A percentile compares a stretch with the other conserved stretches of the same genome.
phyloP scores from a whole-genome alignment of 768 basidiomycete species.

The Suillus subluteus region DNA sequence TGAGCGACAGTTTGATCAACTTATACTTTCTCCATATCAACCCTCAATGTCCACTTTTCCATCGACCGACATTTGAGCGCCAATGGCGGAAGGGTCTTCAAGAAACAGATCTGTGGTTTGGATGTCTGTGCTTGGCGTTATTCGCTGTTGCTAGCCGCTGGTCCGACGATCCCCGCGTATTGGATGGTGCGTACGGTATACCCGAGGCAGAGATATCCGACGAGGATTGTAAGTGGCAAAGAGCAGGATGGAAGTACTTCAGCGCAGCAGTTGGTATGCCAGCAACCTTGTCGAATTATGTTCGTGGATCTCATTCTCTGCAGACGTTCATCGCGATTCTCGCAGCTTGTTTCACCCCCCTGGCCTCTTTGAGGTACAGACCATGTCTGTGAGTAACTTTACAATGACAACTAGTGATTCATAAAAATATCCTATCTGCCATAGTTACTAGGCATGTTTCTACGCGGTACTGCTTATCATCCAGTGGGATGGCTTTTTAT shows the following conservation, averaged over 20 bases:
- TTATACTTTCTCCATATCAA: slow-evolving; percentile 72
- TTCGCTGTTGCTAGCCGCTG: slow-evolving; percentile 75
- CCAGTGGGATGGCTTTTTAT: slow-evolving; percentile 58
- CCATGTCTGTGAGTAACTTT: slow-evolving; percentile 46
- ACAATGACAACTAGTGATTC: neutral
- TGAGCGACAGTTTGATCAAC: slow-evolving; percentile 60
- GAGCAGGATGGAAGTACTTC: slow-evolving; percentile 66
- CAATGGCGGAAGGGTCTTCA: slow-evolving; percentile 60
- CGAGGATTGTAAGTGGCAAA: slow-evolving; percentile 48
- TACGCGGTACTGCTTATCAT: slow-evolving; percentile 51
- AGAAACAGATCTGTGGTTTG: slow-evolving; percentile 60
- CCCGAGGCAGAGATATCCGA: slow-evolving; percentile 24
- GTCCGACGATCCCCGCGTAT: slow-evolving; percentile 62
- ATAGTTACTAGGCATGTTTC: slow-evolving; percentile 59
- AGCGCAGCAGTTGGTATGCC: slow-evolving; percentile 53
- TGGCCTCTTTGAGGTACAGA: slow-evolving; percentile 66
- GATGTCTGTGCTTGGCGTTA: slow-evolving; percentile 59
- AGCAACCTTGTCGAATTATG: slow-evolving; percentile 4
- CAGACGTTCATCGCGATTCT: slow-evolving; percentile 55
- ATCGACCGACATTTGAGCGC: slow-evolving; percentile 68
- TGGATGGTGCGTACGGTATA: slow-evolving; percentile 36
- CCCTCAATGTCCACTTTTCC: slow-evolving; percentile 64
- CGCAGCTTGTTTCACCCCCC: slow-evolving; percentile 58
- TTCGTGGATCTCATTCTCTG: slow-evolving; percentile 16
- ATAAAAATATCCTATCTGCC: slow-evolving; percentile 16